Base-by-base conservation (phyloP, 768 basidiomycete species). In the Dioszegia aurantiaca region DNA sequence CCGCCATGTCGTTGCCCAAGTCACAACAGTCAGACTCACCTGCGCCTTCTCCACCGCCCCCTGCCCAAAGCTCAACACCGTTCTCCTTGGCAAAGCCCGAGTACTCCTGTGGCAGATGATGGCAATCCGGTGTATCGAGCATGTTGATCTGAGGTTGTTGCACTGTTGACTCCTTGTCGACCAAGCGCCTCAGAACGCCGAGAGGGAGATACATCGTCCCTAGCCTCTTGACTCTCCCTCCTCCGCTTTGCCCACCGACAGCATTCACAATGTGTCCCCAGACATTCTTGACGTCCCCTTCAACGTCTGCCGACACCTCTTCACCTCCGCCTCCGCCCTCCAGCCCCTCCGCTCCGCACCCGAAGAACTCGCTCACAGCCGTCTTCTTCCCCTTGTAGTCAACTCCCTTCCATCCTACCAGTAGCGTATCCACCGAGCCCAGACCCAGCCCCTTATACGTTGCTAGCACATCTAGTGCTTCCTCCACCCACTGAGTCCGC, bases 91-190 rank as follows among this genome's bases (percentile, higher is more conserved):
- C 75, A 42, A 59, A 76, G 2, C 30, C 58, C 19, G 64, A 61
- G 47, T 74, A 69, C 24, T 72, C 73, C 24, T 64, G 56, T 2
- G 75, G 75, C 39, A 76, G 47, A 55, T 59, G 62, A 66, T 74
- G 73, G 54, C 75, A 76, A 55, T 76, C 75, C 17, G 75, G 75
- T 19, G 75, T 76, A 54, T 74, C 73, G 45, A 76, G 37, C 27
- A 70, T 56, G 45, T 76, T 76, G 44, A 76, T 63, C 3, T 40
- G 55, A 8, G 62, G 60, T 37, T 56, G 26, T 14, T 23, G 9
- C 24, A 24, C 51, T 8, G 17, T 28, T 11, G 31, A 30, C 2
- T 40, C 21, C 4, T 23, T 27, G 9, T 52, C 61, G 4, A 26
- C 26, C 40, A 67, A 41, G 1, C 55, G 33, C 48, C 56, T 43